Evolutionary conservation across 2,329 filamentous ascomycete genomes (phyloP).

Genomic region (Westerdykella ornata): DNA sequence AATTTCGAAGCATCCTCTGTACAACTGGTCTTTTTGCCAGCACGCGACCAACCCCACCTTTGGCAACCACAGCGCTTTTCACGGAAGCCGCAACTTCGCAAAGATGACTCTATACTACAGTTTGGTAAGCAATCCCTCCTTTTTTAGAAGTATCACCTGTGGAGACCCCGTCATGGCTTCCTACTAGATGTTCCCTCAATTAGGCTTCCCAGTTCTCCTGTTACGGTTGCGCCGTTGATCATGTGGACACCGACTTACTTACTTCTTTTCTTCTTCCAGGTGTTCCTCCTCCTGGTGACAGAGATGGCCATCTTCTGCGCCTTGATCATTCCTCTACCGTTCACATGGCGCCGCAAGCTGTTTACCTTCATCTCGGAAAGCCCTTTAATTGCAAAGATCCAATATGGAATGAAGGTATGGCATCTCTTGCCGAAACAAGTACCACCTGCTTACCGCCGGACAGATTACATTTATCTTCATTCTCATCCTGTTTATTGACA

Average conservation of each 20-base stretch:
- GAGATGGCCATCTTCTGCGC: constrained; percentile 79
- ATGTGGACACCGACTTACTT: constrained; percentile 17
- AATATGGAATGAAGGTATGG: constrained; percentile 85
- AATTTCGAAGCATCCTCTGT: neutral
- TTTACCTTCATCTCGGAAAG: constrained; percentile 96
- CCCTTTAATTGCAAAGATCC: constrained; percentile 76
- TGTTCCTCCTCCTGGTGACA: constrained; percentile 73
- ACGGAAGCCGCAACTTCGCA: constrained; percentile 29
- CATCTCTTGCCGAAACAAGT: neutral
- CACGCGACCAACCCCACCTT: constrained; percentile 15
- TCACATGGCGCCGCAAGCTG: constrained; percentile 74
- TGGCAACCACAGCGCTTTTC: constrained; percentile 13
- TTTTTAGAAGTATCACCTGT: too few relatives aligned
- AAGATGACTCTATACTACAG: constrained; percentile 66
- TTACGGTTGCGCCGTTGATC: too few relatives aligned
- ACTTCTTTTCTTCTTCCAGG: constrained; percentile 46
- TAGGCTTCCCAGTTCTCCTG: too few relatives aligned
- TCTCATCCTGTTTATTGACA: constrained; percentile 94
- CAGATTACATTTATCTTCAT: constrained; percentile 98
- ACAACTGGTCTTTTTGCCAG: neutral
- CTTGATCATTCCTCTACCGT: constrained; percentile 80
- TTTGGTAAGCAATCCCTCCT: constrained; percentile 45
- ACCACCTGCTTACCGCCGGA: constrained; percentile 7
- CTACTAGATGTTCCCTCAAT: neutral
- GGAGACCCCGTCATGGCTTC: neutral